Evolutionary conservation across 208 protist species (phyloP).

Genomic region (Leptomonas seymouri): DNA sequence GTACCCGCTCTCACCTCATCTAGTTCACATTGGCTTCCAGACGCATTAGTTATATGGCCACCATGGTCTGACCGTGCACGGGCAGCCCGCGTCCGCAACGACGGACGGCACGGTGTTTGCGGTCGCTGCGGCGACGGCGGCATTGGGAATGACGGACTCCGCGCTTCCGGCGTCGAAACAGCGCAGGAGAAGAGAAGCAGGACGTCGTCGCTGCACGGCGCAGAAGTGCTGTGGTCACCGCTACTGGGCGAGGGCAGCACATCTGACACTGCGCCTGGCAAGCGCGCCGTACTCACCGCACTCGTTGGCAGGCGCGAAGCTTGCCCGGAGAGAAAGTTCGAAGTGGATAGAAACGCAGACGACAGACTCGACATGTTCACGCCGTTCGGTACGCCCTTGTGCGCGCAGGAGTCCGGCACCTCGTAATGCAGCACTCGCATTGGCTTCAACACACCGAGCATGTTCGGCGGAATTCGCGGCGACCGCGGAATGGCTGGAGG

Average conservation of each 20-base stretch:
- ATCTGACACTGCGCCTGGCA: background rate
- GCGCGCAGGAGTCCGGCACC: background rate
- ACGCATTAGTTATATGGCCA: background rate
- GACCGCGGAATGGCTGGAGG: background rate
- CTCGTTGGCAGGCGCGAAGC: slow-evolving; percentile 11
- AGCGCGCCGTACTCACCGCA: slow-evolving; percentile 8
- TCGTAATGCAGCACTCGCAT: background rate
- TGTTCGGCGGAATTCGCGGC: background rate
- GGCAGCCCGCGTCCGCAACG: background rate
- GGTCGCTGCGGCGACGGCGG: slow-evolving; percentile 6
- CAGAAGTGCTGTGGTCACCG: background rate
- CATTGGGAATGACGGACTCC: slow-evolving; percentile 1
- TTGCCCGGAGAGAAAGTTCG: slow-evolving; percentile 11
- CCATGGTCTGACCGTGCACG: background rate
- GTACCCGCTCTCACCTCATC: background rate
- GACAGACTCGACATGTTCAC: slow-evolving; percentile 8
- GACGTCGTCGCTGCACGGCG: background rate
- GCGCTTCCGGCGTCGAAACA: background rate
- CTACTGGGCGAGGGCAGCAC: background rate
- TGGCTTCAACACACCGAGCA: background rate
- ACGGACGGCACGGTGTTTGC: background rate
- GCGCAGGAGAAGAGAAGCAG: background rate
- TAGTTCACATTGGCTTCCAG: background rate
- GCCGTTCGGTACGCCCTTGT: slow-evolving; percentile 6
- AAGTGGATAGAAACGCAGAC: slow-evolving; percentile 31